Evolutionary conservation across 1,284 basidiomycete genomes (phyloP), one percentile per base, ranked within the genome.

Genomic region (Fistulinella staudtii): DNA sequence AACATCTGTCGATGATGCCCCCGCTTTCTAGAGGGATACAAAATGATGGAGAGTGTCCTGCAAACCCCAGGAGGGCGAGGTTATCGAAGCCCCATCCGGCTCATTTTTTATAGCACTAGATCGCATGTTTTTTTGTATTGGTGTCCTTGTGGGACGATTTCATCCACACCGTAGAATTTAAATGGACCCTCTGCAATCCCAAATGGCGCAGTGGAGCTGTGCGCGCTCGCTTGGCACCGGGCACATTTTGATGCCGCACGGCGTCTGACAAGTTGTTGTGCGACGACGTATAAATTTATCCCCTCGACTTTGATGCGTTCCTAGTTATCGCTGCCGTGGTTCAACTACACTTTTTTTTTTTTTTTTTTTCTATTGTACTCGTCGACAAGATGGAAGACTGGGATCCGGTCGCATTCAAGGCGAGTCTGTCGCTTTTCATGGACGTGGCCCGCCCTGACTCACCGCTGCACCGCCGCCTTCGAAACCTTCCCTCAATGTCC

Each of bases 371-470:
- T 15, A 17, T 11, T 25, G 13, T 23, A n/a, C n/a, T n/a, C n/a
- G n/a, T 35, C 40, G 13, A 52, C 46, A 48, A 40, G 25, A 58
- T 67, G 62, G 45, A 53, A 28, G 58, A 55, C 46, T 75, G 75
- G 74, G 71, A 78, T 37, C 53, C 70, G 13, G 63, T 65, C 40
- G 64, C 67, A 53, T 68, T 74, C 50, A 79, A 77, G 73, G 79
- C 76, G 43, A 45, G 61, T 55, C 27, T n/a, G 17, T 43, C 20
- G 18, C 0, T n/a, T n/a, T n/a, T n/a, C n/a, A n/a, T n/a, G n/a
- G n/a, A n/a, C n/a, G n/a, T n/a, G n/a, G n/a, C n/a, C n/a, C n/a
- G n/a, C n/a, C n/a, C n/a, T n/a, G n/a, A n/a, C n/a, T n/a, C n/a
- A n/a, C n/a, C n/a, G n/a, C n/a, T n/a, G n/a, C n/a, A n/a, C n/a